These are phyloP conservation scores for Beauveria medogensis DNA, from an alignment of 2,329 filamentous ascomycete species.

Conservation along the genomic window DNA sequence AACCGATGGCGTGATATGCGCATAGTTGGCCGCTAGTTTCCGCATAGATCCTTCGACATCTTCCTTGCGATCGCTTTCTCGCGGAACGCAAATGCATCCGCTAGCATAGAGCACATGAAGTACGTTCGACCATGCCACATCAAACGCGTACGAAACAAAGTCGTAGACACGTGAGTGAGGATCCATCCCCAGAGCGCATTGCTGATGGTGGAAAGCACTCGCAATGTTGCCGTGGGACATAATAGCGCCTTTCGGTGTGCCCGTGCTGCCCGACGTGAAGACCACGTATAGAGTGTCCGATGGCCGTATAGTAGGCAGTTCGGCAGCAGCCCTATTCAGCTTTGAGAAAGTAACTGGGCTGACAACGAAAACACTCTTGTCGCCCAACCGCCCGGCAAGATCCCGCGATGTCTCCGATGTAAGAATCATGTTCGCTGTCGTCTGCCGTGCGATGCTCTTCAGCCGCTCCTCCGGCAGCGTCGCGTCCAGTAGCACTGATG, in stretches of 20 bases:
- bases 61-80: neutral
- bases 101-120: constrained; percentile 15
- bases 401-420: neutral
- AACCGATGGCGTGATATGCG: neutral
- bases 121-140: constrained; percentile 17
- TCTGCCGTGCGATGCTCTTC: neutral
- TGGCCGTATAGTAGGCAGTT: neutral
- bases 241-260: constrained; percentile 18
- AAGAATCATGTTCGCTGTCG: neutral
- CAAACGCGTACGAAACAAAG: neutral
- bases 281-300: constrained; percentile 14
- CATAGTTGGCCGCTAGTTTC: neutral
- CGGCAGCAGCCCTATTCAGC: neutral
- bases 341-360: neutral
- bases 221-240: constrained; percentile 15
- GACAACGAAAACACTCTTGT: neutral
- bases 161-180: constrained; percentile 13
- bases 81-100: constrained; percentile 9
- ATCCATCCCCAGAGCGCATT: constrained; percentile 14
- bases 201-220: constrained; percentile 14
- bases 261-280: constrained; percentile 12
- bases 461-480: neutral
- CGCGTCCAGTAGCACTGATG: neutral
- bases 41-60: no score
- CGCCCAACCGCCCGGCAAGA: neutral